phyloP scores from a whole-genome alignment of 345 rosid genomes.

The Aethionema arabicum region DNA sequence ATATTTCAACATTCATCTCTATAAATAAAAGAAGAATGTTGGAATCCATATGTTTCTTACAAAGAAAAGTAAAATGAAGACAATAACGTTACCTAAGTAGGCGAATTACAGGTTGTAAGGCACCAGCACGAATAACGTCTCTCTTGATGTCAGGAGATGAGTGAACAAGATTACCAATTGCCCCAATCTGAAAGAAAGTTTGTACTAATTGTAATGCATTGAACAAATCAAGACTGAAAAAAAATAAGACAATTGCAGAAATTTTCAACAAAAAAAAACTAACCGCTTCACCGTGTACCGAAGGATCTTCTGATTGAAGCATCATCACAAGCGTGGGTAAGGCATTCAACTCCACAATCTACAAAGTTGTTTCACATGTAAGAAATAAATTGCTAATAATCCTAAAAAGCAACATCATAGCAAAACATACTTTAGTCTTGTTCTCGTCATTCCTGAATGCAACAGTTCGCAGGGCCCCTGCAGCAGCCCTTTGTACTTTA shows the following conservation, averaged over 20 bases:
- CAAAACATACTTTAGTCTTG: conserved; percentile 51
- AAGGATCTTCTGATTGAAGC: conserved; percentile 64
- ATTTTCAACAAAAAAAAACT: conserved; percentile 22
- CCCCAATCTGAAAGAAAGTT: conserved; percentile 55
- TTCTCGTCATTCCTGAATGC: conserved; percentile 77
- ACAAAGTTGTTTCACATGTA: conserved; percentile 32
- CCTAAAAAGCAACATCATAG: not conserved
- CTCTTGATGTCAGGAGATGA: conserved; percentile 72
- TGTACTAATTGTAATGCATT: conserved; percentile 11
- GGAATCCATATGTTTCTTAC: too few relatives aligned
- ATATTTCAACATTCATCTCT: not conserved
- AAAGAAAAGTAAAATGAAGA: not conserved
- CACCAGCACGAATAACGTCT: conserved; percentile 71
- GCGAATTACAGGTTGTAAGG: conserved; percentile 76
- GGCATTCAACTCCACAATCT: conserved; percentile 71
- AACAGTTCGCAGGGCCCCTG: conserved; percentile 71
- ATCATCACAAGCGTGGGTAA: conserved; percentile 62
- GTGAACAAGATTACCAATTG: conserved; percentile 72
- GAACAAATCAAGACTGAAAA: not conserved
- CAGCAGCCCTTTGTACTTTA: conserved; percentile 81
- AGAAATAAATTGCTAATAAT: conserved; percentile 9
- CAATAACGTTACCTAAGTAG: conserved; percentile 54
- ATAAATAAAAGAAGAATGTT: conserved; percentile 14
- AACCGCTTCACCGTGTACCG: conserved; percentile 75
- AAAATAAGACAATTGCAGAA: not conserved